phyloP scores from a whole-genome alignment of 352 stramenopile species.

The Thraustochytrium sp. region DNA sequence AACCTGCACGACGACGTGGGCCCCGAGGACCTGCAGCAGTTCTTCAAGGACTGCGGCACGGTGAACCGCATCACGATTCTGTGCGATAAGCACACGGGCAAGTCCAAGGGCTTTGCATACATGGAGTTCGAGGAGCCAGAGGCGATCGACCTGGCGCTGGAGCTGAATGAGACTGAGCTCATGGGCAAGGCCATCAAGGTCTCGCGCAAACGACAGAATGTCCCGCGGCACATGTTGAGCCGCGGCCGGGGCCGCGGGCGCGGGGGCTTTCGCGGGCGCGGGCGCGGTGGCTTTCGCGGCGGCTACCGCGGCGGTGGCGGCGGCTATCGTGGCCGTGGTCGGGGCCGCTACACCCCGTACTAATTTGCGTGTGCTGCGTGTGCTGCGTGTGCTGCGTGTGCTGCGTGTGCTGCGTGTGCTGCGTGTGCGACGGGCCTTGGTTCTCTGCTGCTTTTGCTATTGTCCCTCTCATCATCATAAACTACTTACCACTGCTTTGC shows the following conservation, averaged over 20 bases:
- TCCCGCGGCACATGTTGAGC: slow-evolving; percentile 66
- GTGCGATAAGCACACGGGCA: slow-evolving; percentile 92
- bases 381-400: not conserved
- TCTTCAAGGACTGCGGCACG: slow-evolving; percentile 92
- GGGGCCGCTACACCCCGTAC: slow-evolving; percentile 20
- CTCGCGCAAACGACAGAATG: slow-evolving; percentile 71
- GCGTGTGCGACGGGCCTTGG: not conserved
- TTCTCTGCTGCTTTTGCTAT: not conserved
- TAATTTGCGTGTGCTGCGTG: not conserved
- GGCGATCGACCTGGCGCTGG: slow-evolving; percentile 72
- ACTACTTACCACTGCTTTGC: no score
- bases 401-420: not conserved
- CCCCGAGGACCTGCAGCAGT: slow-evolving; percentile 86
- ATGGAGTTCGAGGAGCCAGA: slow-evolving; percentile 82
- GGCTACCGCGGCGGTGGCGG: not conserved
- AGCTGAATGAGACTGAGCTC: slow-evolving; percentile 85
- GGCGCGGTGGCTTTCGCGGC: slow-evolving; percentile 49
- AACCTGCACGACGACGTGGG: slow-evolving; percentile 94
- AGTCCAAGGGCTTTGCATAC: slow-evolving; percentile 85
- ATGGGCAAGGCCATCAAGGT: slow-evolving; percentile 82
- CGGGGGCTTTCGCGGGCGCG: slow-evolving; percentile 58
- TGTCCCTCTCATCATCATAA: not conserved
- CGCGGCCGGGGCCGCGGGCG: slow-evolving; percentile 50
- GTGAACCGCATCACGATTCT: slow-evolving; percentile 96
- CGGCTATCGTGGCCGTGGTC: not conserved